Evolutionary conservation across 257 asterid species (phyloP), one percentile per base, ranked within the genome.

Genomic region (Eucommia ulmoides): DNA sequence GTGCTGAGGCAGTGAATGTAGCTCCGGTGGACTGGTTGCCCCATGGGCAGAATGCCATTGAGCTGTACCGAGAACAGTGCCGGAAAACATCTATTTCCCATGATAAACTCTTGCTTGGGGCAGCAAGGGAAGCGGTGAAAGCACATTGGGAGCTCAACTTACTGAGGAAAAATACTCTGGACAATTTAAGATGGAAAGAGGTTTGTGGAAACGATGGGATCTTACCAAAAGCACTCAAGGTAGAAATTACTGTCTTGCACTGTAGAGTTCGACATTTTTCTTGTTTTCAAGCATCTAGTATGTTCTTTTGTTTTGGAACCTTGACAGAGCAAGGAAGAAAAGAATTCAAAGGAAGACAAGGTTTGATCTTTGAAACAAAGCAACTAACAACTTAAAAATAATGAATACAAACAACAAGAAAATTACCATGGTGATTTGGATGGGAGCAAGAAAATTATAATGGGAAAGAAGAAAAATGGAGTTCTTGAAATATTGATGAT

Each of bases 1-100:
- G 98, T 73, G 98, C 98, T 51, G 98, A 89, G 74, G 98, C 98
- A 55, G 98, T 89, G 60, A 89, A 89, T 61, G 93, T 89, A 33
- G 98, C 98, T 61, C 98, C 98, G 55, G 93, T 89, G 67, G 98
- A 89, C 63, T 89, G 98, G 98, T 73, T 89, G 67, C 98, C 91
- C 20, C 98, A 89, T 50, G 98, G 98, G 12, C 94, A 82, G 58
- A 80, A 80, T 67, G 98, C 98, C 45, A 77, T 89, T 54, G 92
- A 85, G 81, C 96, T 83, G 53, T 89, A 89, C 33, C 69, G 80
- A 38, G 93, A 72, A 59, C 93, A 80, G 69, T 77, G 81, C 51
- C 74, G 96, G 26, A 79, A 79, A 68, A 85, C 98, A 33, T 80
- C 98, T 23, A 69, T 89, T 61, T 89, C 98, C 44, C 96, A 89